These are phyloP conservation scores for Globisporangium cystogenes DNA, from an alignment of 352 stramenopile genomes.

Conservation along the genomic window DNA sequence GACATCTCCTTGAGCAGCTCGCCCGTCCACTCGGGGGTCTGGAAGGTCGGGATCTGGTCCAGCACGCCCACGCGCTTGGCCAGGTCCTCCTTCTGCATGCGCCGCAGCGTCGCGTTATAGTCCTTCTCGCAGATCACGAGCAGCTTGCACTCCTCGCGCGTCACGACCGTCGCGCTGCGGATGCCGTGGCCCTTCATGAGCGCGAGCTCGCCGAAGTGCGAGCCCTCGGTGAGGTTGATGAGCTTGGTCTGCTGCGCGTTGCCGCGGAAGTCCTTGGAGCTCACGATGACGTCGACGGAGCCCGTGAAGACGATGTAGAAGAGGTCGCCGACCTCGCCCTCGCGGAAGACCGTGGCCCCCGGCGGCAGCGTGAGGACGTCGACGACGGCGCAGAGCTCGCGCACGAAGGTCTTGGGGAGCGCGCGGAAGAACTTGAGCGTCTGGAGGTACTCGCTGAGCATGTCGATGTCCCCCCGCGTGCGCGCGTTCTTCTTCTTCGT, in stretches of 20 bases:
- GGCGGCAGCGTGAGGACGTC: constrained; percentile 39
- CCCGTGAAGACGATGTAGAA: constrained; percentile 80
- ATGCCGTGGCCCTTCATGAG: constrained; percentile 72
- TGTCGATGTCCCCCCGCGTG: constrained; percentile 46
- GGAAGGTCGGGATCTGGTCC: constrained; percentile 66
- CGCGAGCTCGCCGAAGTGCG: constrained; percentile 65
- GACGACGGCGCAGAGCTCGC: constrained; percentile 60
- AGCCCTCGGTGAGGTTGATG: constrained; percentile 61
- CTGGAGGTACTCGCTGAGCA: constrained; percentile 64
- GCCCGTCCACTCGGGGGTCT: constrained; percentile 65
- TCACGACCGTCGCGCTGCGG: constrained; percentile 62
- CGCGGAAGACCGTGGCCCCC: constrained; percentile 45
- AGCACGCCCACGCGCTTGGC: constrained; percentile 47
- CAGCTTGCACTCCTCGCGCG: constrained; percentile 50
- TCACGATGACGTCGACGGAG: constrained; percentile 64
- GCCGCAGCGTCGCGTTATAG: constrained; percentile 62
- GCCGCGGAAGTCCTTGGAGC: constrained; percentile 42
- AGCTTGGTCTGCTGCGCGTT: constrained; percentile 57
- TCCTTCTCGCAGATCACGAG: constrained; percentile 73
- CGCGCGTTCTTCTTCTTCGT: constrained; percentile 43
- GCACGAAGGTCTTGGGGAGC: constrained; percentile 52
- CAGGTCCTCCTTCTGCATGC: constrained; percentile 71
- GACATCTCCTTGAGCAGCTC: constrained; percentile 69
- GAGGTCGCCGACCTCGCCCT: constrained; percentile 61
- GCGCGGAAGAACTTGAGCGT: constrained; percentile 76